Conservation (phyloP, 2,329 filamentous ascomycete species). For the Penicillium sp. region DNA sequence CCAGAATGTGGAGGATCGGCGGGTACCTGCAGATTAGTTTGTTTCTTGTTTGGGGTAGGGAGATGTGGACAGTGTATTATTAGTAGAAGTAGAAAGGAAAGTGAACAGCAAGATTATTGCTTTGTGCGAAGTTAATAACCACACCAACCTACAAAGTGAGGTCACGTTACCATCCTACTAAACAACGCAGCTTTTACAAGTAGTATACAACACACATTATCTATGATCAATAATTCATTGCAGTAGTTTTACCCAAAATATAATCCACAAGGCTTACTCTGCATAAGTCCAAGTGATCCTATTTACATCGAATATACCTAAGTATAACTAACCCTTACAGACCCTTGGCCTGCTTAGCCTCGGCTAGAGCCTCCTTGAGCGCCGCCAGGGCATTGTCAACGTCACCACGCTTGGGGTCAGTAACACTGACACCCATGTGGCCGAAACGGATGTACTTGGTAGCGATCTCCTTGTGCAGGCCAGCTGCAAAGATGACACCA, state of each 20-base stretch:
- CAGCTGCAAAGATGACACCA: constrained; percentile 90
- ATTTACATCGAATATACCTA: constrained; percentile 2
- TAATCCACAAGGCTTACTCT: not conserved
- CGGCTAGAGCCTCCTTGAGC: constrained; percentile 69
- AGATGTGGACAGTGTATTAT: not conserved
- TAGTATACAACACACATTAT: not conserved
- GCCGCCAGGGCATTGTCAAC: constrained; percentile 81
- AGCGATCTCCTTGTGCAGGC: constrained; percentile 93
- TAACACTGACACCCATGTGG: constrained; percentile 94
- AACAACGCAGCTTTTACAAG: not conserved
- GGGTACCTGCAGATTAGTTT: constrained; percentile 1
- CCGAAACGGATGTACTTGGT: constrained; percentile 92
- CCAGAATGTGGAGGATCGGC: not conserved
- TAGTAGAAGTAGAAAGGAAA: not conserved
- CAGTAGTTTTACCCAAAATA: not conserved
- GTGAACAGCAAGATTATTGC: not conserved
- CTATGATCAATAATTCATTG: constrained; percentile 9
- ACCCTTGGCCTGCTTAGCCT: constrained; percentile 65
- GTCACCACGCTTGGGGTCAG: constrained; percentile 74
- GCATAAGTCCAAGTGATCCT: not conserved
- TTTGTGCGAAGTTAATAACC: not conserved
- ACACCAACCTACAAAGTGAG: not conserved
- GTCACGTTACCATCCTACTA: not conserved
- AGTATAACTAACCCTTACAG: constrained; percentile 25
- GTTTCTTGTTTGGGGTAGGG: not conserved